phyloP scores from a whole-genome alignment of 225 moss, liverwort and hornwort genomes.

The Rhytidiadelphus loreus region DNA sequence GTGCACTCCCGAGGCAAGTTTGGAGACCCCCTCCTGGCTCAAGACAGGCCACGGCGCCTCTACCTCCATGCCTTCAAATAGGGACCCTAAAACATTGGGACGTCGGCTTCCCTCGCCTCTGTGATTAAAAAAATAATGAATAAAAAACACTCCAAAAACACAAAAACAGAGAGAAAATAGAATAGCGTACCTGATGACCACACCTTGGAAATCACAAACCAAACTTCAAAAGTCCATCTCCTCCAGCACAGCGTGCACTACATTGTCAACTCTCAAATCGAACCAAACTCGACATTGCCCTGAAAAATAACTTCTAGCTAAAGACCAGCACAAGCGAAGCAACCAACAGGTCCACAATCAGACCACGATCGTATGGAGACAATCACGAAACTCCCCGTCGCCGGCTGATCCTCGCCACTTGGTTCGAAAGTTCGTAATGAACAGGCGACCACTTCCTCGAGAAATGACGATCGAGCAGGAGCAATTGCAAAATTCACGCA shows the following conservation, averaged over 20 bases:
- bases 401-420: not conserved
- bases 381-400: not conserved
- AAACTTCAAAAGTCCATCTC: not conserved
- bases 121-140: not conserved
- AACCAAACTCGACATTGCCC: not conserved
- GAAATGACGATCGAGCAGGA: not conserved
- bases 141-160: not conserved
- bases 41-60: constrained; percentile 30
- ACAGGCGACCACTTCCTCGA: not conserved
- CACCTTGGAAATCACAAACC: not conserved
- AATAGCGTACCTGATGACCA: not conserved
- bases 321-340: not conserved
- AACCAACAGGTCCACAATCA: not conserved
- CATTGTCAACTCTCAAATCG: not conserved
- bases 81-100: not conserved
- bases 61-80: not conserved
- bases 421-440: not conserved
- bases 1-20: constrained; percentile 52
- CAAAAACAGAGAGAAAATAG: not conserved
- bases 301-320: not conserved
- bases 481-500: not conserved
- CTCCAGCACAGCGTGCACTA: not conserved
- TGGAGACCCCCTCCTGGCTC: constrained; percentile 45
- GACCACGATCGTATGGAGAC: not conserved
- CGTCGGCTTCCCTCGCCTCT: not conserved